phyloP scores from a whole-genome alignment of 495 filamentous ascomycete genomes.

The Staphylotrichum longicolle region DNA sequence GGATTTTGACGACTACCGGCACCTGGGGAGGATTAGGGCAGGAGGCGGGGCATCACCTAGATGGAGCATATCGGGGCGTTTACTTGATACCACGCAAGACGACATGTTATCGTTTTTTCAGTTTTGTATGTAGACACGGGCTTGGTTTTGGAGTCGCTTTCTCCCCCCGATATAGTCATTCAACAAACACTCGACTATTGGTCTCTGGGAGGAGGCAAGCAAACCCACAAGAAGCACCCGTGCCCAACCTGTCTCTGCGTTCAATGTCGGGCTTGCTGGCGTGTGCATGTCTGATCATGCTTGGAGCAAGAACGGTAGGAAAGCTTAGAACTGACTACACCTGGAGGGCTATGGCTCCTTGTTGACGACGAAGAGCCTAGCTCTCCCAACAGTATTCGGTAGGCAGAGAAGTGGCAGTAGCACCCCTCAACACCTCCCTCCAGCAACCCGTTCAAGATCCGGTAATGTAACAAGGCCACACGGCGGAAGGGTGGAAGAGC shows the following conservation, averaged over 20 bases:
- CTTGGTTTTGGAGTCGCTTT: background rate
- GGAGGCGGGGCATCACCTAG: slow-evolving; percentile 6
- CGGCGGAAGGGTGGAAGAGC: no score
- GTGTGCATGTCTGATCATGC: no score
- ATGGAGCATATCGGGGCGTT: slow-evolving; percentile 27
- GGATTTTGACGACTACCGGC: slow-evolving; percentile 10
- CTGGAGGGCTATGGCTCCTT: no score
- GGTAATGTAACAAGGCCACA: no score
- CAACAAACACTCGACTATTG: background rate
- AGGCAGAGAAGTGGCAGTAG: no score
- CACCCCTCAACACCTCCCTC: no score
- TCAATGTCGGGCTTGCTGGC: no score
- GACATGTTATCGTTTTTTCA: slow-evolving; percentile 14
- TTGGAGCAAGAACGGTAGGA: no score
- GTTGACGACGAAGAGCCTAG: no score
- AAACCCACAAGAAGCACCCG: background rate
- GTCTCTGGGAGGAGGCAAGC: background rate
- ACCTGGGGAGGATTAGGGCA: slow-evolving; percentile 8
- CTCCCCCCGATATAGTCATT: background rate
- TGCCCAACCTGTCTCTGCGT: background rate
- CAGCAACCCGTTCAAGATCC: no score
- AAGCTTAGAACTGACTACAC: no score
- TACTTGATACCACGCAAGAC: slow-evolving; percentile 22
- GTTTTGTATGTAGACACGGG: slow-evolving; percentile 12
- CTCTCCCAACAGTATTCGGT: no score